Evolutionary conservation across 2,329 filamentous ascomycete genomes (phyloP).

Genomic region (Alternaria solani): DNA sequence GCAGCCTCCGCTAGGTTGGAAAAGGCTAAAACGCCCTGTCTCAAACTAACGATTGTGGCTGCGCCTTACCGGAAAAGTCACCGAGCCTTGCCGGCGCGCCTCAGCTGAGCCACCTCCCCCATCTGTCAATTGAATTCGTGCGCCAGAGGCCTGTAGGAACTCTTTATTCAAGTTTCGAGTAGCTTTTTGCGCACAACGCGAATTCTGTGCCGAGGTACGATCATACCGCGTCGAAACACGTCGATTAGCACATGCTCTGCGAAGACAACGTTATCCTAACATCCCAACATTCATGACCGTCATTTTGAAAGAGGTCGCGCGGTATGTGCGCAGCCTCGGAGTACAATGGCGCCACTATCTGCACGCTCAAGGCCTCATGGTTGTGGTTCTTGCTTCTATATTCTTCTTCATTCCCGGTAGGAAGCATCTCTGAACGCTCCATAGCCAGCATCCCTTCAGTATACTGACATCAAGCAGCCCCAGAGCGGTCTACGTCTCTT

Average conservation of each 20-base stretch:
- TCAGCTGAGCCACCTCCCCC: no score
- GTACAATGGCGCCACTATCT: background rate
- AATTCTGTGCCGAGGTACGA: no score
- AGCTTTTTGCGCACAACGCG: no score
- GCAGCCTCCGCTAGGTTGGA: no score
- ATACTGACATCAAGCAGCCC: background rate
- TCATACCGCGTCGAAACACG: no score
- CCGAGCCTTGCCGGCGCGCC: no score
- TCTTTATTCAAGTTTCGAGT: no score
- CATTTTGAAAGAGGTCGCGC: background rate
- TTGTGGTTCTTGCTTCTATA: background rate
- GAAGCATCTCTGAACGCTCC: background rate
- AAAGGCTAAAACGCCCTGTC: no score
- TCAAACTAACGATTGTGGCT: no score
- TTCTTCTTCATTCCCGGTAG: background rate
- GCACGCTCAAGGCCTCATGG: background rate
- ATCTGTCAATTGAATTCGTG: no score
- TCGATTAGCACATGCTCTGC: no score
- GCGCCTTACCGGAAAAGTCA: no score
- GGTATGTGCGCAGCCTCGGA: background rate
- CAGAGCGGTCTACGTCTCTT: background rate
- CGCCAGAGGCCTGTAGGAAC: rapidly evolving
- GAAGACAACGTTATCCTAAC: background rate
- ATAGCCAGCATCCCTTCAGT: background rate
- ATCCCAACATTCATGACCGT: rapidly evolving